Evolutionary conservation across 495 filamentous ascomycete genomes (phyloP).

Genomic region (Podospora pseudocomata): DNA sequence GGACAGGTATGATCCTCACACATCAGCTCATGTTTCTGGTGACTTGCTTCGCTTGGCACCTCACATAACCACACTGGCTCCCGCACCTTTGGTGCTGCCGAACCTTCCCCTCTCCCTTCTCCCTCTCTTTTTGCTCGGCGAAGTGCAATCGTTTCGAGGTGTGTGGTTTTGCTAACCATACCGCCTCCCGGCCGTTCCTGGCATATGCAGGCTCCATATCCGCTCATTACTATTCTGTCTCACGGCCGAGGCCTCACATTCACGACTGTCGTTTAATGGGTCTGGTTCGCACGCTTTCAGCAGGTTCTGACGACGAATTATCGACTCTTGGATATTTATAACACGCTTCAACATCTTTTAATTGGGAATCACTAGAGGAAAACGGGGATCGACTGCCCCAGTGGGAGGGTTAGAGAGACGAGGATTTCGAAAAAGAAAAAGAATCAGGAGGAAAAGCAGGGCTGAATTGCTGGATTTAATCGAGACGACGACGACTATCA

Average conservation of each 20-base stretch:
- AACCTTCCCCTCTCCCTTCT: slow-evolving; percentile 26
- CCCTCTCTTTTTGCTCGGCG: slow-evolving; percentile 32
- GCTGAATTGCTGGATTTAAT: slow-evolving; percentile 10
- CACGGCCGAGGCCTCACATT: slow-evolving; percentile 28
- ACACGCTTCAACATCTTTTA: slow-evolving; percentile 18
- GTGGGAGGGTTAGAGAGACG: slow-evolving; percentile 20
- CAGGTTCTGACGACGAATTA: slow-evolving; percentile 52
- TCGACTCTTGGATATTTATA: neutral
- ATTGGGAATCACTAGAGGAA: slow-evolving; percentile 15
- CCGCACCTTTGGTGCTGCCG: slow-evolving; percentile 37
- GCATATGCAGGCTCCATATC: slow-evolving; percentile 43
- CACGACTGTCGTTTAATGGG: slow-evolving; percentile 32
- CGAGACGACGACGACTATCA: slow-evolving; percentile 12
- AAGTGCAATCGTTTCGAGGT: slow-evolving; percentile 34
- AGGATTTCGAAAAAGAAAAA: slow-evolving; percentile 13
- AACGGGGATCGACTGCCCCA: slow-evolving; percentile 18
- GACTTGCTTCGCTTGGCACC: slow-evolving; percentile 36
- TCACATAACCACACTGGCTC: slow-evolving; percentile 46
- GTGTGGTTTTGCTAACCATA: slow-evolving; percentile 43
- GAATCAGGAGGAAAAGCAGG: slow-evolving; percentile 10
- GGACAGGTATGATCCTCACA: slow-evolving; percentile 51
- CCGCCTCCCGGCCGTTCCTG: slow-evolving; percentile 31
- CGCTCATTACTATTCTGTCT: slow-evolving; percentile 35
- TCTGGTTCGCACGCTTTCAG: slow-evolving; percentile 45
- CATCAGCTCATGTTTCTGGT: slow-evolving; percentile 44